These are phyloP conservation scores for Fusarium stilboides DNA, from an alignment of 2,329 filamentous ascomycete genomes.

Conservation along the genomic window DNA sequence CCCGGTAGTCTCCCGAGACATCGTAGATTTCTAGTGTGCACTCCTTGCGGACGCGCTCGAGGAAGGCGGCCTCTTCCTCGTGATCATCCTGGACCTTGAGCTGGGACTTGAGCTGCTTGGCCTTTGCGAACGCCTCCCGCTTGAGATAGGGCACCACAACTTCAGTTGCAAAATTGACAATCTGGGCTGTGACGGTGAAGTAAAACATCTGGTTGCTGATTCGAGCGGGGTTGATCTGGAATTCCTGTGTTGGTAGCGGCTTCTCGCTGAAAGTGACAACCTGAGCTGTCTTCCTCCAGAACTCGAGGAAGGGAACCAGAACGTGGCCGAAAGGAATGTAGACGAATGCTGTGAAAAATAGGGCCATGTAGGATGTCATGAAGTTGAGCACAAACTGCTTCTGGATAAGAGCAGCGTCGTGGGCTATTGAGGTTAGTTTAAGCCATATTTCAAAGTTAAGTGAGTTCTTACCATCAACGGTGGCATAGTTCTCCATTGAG, in stretches of 20 bases:
- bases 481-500: conserved; percentile 92
- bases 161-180: conserved; percentile 89
- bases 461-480: conserved; percentile 71
- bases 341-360: conserved; percentile 93
- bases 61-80: conserved; percentile 84
- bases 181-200: conserved; percentile 93
- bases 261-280: conserved; percentile 83
- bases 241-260: conserved; percentile 75
- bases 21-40: conserved; percentile 88
- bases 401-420: conserved; percentile 86
- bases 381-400: conserved; percentile 98
- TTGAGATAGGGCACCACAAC: conserved; percentile 89
- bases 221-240: conserved; percentile 85
- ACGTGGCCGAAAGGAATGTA: conserved; percentile 92
- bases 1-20: conserved; percentile 89
- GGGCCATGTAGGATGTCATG: conserved; percentile 92
- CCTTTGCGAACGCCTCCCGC: conserved; percentile 82
- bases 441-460: conserved; percentile 18
- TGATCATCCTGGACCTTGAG: conserved; percentile 71
- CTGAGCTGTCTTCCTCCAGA: conserved; percentile 82
- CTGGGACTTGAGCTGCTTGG: conserved; percentile 79
- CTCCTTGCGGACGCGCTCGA: conserved; percentile 86
- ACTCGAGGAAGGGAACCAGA: conserved; percentile 87
- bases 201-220: conserved; percentile 95
- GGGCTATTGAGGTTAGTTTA: conserved; percentile 63